phyloP scores from a whole-genome alignment of 345 rosid genomes.

The Combretum micranthum region DNA sequence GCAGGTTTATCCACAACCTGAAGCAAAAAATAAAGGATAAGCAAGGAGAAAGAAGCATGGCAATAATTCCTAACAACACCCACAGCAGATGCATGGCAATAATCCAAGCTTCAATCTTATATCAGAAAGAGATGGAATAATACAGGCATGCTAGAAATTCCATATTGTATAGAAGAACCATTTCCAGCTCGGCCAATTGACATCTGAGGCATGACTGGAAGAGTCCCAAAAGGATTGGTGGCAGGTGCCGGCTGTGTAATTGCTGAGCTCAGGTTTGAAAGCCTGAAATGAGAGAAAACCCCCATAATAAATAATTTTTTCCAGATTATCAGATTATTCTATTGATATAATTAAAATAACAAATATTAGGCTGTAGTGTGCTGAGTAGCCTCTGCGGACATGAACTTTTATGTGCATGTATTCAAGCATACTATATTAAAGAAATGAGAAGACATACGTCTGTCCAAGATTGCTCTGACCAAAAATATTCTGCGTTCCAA shows the following conservation, averaged over 20 bases:
- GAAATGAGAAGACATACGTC: conserved; percentile 28
- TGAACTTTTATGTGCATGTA: too few relatives aligned
- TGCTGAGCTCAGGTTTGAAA: conserved; percentile 29
- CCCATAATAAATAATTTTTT: background rate
- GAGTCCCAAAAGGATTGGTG: conserved; percentile 74
- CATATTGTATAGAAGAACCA: conserved; percentile 66
- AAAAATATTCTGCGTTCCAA: conserved; percentile 33
- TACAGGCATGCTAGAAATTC: conserved; percentile 79
- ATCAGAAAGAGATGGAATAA: conserved; percentile 7
- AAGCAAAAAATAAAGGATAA: background rate
- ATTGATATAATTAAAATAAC: too few relatives aligned
- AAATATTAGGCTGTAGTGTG: too few relatives aligned
- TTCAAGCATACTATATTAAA: background rate
- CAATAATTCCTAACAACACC: too few relatives aligned
- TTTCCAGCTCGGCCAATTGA: conserved; percentile 67
- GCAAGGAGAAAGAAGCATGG: too few relatives aligned
- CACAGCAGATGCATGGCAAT: too few relatives aligned
- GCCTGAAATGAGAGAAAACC: conserved; percentile 28
- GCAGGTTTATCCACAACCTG: conserved; percentile 85
- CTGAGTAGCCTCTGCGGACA: too few relatives aligned
- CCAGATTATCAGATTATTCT: too few relatives aligned
- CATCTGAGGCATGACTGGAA: conserved; percentile 76
- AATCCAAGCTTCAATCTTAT: background rate
- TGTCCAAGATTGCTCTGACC: conserved; percentile 41
- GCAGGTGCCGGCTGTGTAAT: conserved; percentile 41